Percentiles rank a stretch among this genome's conserved stretches.
These are phyloP conservation scores for Nicotiana rustica DNA, from an alignment of 305 asterid species.

Conservation along the genomic window DNA sequence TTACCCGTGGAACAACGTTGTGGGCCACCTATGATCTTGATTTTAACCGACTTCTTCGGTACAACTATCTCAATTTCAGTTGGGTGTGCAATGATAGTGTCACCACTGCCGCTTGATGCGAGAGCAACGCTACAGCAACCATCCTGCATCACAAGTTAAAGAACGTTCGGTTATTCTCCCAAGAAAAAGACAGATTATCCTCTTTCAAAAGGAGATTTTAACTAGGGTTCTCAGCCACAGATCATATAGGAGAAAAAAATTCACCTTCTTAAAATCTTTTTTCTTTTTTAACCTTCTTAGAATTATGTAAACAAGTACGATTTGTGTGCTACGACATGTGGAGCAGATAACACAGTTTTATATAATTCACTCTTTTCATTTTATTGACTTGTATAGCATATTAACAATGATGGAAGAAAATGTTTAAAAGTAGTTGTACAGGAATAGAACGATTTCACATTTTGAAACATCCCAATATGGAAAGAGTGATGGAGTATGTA, in stretches of 20 bases:
- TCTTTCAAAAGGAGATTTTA: conserved; percentile 6
- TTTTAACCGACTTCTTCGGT: conserved; percentile 81
- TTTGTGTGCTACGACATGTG: neutral
- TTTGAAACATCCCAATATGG: neutral
- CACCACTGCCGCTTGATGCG: conserved; percentile 83
- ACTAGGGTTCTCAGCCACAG: neutral
- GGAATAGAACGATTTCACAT: neutral
- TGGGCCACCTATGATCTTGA: conserved; percentile 89
- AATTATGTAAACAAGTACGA: neutral
- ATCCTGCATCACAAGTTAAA: conserved; percentile 56
- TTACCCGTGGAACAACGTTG: conserved; percentile 91
- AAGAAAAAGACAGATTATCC: neutral
- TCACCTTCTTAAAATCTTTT: no score
- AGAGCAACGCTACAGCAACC: conserved; percentile 85
- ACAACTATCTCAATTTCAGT: conserved; percentile 71
- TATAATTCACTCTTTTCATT: neutral
- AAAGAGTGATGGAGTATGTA: neutral
- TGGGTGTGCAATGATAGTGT: conserved; percentile 60
- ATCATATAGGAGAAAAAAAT: neutral
- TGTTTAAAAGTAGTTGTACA: neutral
- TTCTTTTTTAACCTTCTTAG: neutral
- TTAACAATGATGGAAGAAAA: neutral
- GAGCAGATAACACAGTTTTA: neutral
- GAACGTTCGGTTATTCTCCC: neutral
- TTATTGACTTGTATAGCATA: neutral